Conservation (phyloP, 192 early-diverging fungal species). For the Chytriomyces sp. region DNA sequence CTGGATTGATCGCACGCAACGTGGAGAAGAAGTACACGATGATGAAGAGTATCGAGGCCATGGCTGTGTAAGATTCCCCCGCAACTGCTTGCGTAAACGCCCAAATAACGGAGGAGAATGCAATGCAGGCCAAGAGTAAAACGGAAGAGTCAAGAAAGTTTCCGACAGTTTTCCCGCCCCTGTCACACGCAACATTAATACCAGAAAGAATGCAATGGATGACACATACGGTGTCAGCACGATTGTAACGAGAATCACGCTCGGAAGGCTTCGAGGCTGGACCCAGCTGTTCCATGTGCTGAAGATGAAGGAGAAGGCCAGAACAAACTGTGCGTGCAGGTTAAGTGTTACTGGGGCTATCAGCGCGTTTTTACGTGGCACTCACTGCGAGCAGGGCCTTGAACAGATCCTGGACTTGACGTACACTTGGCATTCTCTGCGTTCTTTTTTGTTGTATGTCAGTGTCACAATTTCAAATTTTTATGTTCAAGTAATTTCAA, state of each 20-base stretch:
- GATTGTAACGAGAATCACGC: constrained; percentile 4
- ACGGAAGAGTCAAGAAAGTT: constrained; percentile 27
- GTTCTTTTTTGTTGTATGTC: too few species aligned
- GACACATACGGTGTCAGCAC: constrained; percentile 10
- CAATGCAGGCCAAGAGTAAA: neutral
- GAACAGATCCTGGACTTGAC: neutral
- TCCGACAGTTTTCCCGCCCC: constrained; percentile 30
- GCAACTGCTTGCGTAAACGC: constrained; percentile 24
- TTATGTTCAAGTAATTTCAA: too few species aligned
- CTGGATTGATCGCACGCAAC: constrained; percentile 27
- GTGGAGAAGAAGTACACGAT: constrained; percentile 28
- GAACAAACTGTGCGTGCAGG: neutral
- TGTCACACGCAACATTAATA: neutral
- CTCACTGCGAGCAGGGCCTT: constrained; percentile 19
- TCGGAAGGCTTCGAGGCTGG: constrained; percentile 1
- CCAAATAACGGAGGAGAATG: constrained; percentile 5
- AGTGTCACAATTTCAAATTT: too few species aligned
- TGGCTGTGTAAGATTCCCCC: constrained; percentile 1
- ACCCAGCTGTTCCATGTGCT: neutral
- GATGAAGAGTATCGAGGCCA: constrained; percentile 29
- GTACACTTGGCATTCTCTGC: neutral
- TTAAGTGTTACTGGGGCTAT: neutral
- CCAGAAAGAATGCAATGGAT: neutral
- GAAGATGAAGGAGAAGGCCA: constrained; percentile 21
- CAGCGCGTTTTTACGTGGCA: neutral